A percentile compares a stretch with the other conserved stretches of the same genome.
Evolutionary conservation across 495 filamentous ascomycete species (phyloP).

Genomic region (Beverwykella pulmonaria): DNA sequence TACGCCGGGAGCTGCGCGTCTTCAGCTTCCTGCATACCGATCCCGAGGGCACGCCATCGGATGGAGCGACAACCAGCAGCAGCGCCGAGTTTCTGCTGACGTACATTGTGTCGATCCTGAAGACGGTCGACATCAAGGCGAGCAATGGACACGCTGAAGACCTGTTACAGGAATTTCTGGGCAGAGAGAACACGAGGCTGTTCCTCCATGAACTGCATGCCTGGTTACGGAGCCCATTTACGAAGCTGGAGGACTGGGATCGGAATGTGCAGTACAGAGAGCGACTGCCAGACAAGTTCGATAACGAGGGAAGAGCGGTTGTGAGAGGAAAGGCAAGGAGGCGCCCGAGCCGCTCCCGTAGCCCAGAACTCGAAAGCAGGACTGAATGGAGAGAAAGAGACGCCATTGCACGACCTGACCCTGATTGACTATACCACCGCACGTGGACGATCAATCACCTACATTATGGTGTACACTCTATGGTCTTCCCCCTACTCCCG

Average conservation of each 20-base stretch:
- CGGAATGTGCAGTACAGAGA: conserved; percentile 70
- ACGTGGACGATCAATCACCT: too few relatives aligned
- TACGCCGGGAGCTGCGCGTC: conserved; percentile 84
- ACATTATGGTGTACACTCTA: too few relatives aligned
- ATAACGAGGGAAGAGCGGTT: conserved; percentile 6
- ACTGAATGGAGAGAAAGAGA: conserved; percentile 1
- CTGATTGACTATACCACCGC: background rate
- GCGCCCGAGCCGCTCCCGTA: conserved; percentile 7
- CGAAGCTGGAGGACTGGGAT: conserved; percentile 74
- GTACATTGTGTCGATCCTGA: conserved; percentile 85
- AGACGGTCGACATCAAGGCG: conserved; percentile 85
- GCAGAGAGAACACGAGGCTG: conserved; percentile 71
- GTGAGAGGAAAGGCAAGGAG: background rate
- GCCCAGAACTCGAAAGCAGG: conserved; percentile 3
- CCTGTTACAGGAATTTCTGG: conserved; percentile 83
- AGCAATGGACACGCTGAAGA: conserved; percentile 84
- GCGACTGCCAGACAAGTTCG: conserved; percentile 26
- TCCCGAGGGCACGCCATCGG: background rate
- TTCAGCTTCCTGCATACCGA: conserved; percentile 63
- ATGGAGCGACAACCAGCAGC: conserved; percentile 52
- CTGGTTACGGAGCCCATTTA: conserved; percentile 80
- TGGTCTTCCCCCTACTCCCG: too few relatives aligned
- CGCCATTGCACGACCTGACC: background rate
- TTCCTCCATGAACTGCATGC: conserved; percentile 83
- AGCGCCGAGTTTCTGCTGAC: conserved; percentile 90